Percentiles rank a stretch among this genome's conserved stretches.
Conservation (phyloP, 441 rosid species). For the Gossypium laxum region DNA sequence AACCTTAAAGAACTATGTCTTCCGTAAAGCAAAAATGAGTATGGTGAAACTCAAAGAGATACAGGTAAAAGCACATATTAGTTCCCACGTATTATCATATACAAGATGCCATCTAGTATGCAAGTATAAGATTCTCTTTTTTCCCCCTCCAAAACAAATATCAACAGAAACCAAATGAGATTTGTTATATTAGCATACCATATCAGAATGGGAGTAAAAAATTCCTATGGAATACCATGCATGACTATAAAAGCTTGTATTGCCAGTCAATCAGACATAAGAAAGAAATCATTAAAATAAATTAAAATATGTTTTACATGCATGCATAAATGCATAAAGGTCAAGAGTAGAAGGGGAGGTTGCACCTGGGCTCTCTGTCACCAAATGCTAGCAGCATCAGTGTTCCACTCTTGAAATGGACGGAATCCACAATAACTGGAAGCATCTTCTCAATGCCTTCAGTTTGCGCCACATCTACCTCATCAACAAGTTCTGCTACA, state of each 20-base stretch:
- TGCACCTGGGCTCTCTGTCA: slow-evolving; percentile 87
- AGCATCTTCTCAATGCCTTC: slow-evolving; percentile 58
- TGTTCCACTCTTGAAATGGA: slow-evolving; percentile 80
- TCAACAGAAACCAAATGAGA: background rate
- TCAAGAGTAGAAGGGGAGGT: background rate
- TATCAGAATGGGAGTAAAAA: background rate
- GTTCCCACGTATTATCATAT: background rate
- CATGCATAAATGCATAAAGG: background rate
- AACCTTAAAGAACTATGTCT: background rate
- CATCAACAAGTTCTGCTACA: slow-evolving; percentile 55
- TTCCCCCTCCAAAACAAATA: background rate
- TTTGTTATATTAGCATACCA: background rate
- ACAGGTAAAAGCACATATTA: background rate
- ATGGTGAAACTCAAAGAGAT: background rate
- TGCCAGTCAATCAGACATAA: background rate
- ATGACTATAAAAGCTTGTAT: background rate
- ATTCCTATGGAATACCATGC: background rate
- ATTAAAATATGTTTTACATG: background rate
- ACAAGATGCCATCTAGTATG: background rate
- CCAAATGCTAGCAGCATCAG: slow-evolving; percentile 83
- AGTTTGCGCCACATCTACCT: slow-evolving; percentile 41
- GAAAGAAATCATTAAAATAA: background rate
- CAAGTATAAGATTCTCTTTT: background rate
- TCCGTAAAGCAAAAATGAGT: background rate
- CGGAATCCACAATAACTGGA: slow-evolving; percentile 85